Evolutionary conservation across 306 rosid species (phyloP).

Genomic region (Vigna angularis): DNA sequence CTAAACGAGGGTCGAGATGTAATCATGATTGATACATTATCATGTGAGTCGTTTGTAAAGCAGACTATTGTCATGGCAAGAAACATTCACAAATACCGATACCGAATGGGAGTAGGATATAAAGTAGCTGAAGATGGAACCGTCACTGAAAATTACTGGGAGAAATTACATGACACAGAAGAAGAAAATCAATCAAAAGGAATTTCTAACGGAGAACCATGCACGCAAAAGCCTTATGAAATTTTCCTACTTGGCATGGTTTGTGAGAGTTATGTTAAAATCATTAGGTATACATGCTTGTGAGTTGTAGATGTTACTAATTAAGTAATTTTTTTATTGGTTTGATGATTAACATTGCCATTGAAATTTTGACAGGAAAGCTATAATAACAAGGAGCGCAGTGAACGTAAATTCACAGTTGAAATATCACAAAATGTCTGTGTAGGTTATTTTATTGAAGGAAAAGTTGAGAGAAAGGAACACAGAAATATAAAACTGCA

Average conservation of each 20-base stretch:
- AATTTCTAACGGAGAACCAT: constrained; percentile 17
- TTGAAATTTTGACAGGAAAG: constrained; percentile 69
- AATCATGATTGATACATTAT: constrained; percentile 87
- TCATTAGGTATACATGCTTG: constrained; percentile 65
- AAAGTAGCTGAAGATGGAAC: constrained; percentile 73
- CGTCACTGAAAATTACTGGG: constrained; percentile 82
- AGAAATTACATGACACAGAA: constrained; percentile 56
- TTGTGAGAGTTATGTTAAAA: constrained; percentile 90
- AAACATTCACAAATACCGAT: constrained; percentile 72
- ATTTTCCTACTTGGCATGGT: constrained; percentile 93
- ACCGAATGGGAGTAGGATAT: constrained; percentile 89
- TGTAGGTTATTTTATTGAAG: too few relatives aligned
- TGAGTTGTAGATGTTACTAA: background rate
- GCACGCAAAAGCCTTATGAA: constrained; percentile 67
- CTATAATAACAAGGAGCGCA: constrained; percentile 79
- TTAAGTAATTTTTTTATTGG: constrained; percentile 15
- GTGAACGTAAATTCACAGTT: constrained; percentile 88
- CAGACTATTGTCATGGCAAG: constrained; percentile 87
- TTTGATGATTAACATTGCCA: constrained; percentile 3
- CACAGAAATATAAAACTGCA: too few relatives aligned
- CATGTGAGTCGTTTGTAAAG: constrained; percentile 88
- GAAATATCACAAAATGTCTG: constrained; percentile 89
- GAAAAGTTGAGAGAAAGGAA: too few relatives aligned
- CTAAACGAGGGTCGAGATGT: constrained; percentile 89
- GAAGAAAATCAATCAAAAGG: constrained; percentile 39